Evolutionary conservation across 768 basidiomycete genomes (phyloP).

Genomic region (Artomyces pyxidatus): DNA sequence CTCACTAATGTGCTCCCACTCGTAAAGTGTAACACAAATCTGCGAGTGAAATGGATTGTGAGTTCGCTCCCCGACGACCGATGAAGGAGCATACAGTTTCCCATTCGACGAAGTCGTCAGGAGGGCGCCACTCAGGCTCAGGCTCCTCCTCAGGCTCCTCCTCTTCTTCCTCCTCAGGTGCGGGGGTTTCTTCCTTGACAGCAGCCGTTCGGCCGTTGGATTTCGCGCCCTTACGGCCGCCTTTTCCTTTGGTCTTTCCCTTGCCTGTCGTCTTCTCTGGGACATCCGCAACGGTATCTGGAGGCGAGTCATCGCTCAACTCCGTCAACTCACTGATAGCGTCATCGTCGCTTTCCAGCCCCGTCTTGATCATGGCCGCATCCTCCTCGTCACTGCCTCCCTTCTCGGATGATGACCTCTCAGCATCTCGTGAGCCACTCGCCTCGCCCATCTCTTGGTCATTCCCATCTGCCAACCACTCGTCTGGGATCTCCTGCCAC

Average conservation of each 20-base stretch:
- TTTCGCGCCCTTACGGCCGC: constrained; percentile 5
- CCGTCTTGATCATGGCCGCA: constrained; percentile 30
- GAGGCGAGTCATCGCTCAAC: constrained; percentile 43
- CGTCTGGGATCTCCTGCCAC: constrained; percentile 76
- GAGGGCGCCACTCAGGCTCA: constrained; percentile 22
- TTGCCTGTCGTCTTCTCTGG: constrained; percentile 13
- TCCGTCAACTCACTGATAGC: constrained; percentile 72
- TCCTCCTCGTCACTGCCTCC: constrained; percentile 11
- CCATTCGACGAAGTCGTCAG: constrained; percentile 75
- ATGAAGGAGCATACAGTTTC: constrained; percentile 57
- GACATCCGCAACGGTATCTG: constrained; percentile 17
- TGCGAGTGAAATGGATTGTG: constrained; percentile 22
- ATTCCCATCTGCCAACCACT: constrained; percentile 42
- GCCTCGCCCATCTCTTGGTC: constrained; percentile 17
- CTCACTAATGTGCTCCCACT: constrained; percentile 79
- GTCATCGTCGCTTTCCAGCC: constrained; percentile 53
- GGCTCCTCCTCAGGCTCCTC: constrained; percentile 15
- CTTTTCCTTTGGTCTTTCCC: constrained; percentile 2
- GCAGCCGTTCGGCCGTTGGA: constrained; percentile 5
- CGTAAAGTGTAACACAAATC: constrained; percentile 76
- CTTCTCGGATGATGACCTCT: constrained; percentile 17
- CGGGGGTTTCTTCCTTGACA: constrained; percentile 13
- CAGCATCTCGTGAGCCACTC: too few species aligned
- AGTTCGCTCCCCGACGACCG: background rate
- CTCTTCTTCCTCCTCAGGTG: constrained; percentile 10